Base-by-base conservation (phyloP, 371 early-diverging fungal species). In the Blyttiomyces sp. region DNA sequence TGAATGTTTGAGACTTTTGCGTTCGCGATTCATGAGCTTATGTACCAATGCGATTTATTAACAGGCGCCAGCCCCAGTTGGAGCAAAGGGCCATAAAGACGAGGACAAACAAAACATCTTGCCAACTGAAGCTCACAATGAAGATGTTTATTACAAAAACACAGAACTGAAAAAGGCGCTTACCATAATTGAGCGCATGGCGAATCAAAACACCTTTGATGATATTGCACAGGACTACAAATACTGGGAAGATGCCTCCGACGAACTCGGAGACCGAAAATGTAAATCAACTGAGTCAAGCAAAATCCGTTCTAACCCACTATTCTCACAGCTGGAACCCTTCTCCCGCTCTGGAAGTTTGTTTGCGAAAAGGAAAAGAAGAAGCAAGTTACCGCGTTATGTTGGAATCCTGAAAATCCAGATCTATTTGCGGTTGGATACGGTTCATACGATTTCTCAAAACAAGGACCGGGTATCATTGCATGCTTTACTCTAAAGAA, bases 161-260 rank as follows among this genome's bases (percentile, higher is more conserved):
- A 30, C 68, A 1, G 83, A 82, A 46, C 68, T 84, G 23, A 65
- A 70, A 23, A 76, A 73, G 50, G 71, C 75, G 0, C 52, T 84
- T 31, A 69, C 68, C 33, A 74, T 76, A 28, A 63, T 81, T 24
- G 84, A 84, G 66, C 56, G 84, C 24, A 84, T 84, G 84, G 76
- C 83, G 21, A 84, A 84, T 51, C 84, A 84, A 48, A 84, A 84
- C 66, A 81, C 83, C 24, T 81, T 74, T 64, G 84, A 84, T 55
- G 83, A 82, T 21, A 73, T 84, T 36, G 70, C 83, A 6, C 81
- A 84, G 59, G 84, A 84, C 55, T 84, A 74, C 68, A 82, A 82
- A 59, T 84, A 80, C 57, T 84, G 83, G 82, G 83, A 84, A 53
- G 84, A 84, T 64, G 83, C 82, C 5, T 71, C 77, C 6, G 84